phyloP scores from a whole-genome alignment of 139 green algal genomes.

The Closterium sp. region DNA sequence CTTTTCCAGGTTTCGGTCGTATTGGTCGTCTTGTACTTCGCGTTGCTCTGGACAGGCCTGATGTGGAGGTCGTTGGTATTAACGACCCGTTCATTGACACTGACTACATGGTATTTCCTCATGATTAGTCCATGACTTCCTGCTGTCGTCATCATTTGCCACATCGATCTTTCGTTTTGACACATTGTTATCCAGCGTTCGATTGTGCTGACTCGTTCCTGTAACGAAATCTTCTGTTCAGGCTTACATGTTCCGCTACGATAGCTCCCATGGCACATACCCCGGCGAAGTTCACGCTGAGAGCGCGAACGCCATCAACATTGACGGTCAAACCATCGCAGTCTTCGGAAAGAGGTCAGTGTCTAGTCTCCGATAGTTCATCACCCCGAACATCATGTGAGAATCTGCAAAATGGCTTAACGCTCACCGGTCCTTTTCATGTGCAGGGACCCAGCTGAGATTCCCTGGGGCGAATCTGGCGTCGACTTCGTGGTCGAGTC shows the following conservation, averaged over 20 bases:
- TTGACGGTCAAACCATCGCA: conserved; percentile 27
- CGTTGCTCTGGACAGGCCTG: conserved; percentile 11
- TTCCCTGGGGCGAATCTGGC: conserved; percentile 78
- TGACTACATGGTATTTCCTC: conserved; percentile 43
- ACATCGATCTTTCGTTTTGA: not conserved
- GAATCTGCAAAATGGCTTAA: too few relatives aligned
- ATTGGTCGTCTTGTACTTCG: conserved; percentile 49
- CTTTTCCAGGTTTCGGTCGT: conserved; percentile 37
- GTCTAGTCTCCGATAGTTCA: too few relatives aligned
- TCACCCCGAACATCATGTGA: too few relatives aligned
- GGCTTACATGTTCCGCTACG: conserved; percentile 56
- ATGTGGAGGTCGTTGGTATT: conserved; percentile 48
- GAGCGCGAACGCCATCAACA: conserved; percentile 30
- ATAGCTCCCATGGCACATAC: conserved; percentile 39
- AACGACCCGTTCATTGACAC: conserved; percentile 53
- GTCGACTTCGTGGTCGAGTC: conserved; percentile 88
- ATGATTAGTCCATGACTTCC: not conserved
- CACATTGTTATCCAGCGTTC: not conserved
- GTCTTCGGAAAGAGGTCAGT: conserved; percentile 15
- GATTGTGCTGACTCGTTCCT: not conserved
- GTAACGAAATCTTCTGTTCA: not conserved
- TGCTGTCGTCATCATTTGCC: not conserved
- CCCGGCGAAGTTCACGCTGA: conserved; percentile 28
- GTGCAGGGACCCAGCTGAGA: conserved; percentile 74
- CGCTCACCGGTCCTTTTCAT: too few relatives aligned